Evolutionary conservation across 2,329 filamentous ascomycete species (phyloP), one percentile per base, ranked within the genome.

Genomic region (Neonectria punicea): DNA sequence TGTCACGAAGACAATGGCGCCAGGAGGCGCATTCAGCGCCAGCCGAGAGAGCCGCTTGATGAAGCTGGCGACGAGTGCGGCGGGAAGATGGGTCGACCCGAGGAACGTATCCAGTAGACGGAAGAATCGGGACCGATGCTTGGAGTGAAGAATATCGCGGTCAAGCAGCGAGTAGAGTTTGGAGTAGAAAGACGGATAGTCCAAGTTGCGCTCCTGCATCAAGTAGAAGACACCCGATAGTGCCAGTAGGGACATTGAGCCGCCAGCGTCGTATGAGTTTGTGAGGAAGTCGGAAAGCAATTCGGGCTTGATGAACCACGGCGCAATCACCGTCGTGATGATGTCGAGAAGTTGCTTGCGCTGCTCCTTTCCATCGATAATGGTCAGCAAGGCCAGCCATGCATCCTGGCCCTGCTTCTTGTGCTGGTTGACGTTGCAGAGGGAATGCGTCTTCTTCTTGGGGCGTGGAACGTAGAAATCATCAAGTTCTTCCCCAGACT

Each of bases 121-220:
- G 82, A 99, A 96, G 81, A 99, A 98, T 61, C 91, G 90, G 20
- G 94, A 97, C 56, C 96, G 90, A 81, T 99, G 92, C 80, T 96
- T 97, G 20, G 94, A 97, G 82, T 99, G 94, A 51, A 99, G 84
- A 9, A 98, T 87, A 53, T 93, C 89, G 41, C 90, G 87, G 80
- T 98, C 93, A 4, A 99, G 87, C 1, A 99, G 86, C 10, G 93
- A 97, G 82, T 99, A 99, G 2, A 99, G 89, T 78, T 98, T 98
- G 58, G 86, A 81, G 81, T 97, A 99, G 81, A 99, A 99, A 34
- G 90, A 91, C 1, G 94, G 94, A 78, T 99, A 99, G 80, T 99
- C 96, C 65, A 99, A 86, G 77, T 99, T 99, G 76, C 93, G 93
- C 77, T 96, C 89, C 69, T 93, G 90, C 72, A 99, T 98, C 57